Evolutionary conservation across 352 stramenopile species (phyloP), one percentile per base, ranked within the genome.

Genomic region (Peronospora destructor): DNA sequence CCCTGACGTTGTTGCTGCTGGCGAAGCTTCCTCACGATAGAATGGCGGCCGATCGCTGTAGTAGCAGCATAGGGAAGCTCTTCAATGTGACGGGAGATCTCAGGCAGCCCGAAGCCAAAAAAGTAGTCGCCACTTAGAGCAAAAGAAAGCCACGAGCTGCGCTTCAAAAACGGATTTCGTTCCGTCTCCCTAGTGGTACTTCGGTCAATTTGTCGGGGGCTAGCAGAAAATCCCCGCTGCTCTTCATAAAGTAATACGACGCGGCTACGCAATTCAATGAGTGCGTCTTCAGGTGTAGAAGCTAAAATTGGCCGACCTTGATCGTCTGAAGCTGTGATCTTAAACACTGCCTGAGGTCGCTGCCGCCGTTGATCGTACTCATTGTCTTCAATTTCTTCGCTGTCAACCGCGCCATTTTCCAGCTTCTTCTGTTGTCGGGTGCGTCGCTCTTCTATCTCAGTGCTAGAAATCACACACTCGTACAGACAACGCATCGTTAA

Each of bases 381-480:
- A 13, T 10, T 48, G 1, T 59, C 47, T 34, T 51, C 53, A 19
- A 2, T 37, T 16, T 53, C 37, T 13, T 26, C 41, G 0, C 7
- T 38, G 3, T 25, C 44, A 0, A 9, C 38, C 14, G 41, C 50
- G n/a, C 23, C 25, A 11, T 45, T 57, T 36, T 59, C 44, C 21
- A 53, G 38, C 9, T 39, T 52, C 21, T 66, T 53, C 41, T 50
- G 53, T 30, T 54, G 52, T 25, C 43, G 46, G 12, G 29, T 35
- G 14, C 54, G 62, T 10, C 66, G 76, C 9, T 71, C 74, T 49
- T 84, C 91, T 40, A 78, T 75, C 55, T 81, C 82, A 6, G 63
- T 80, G 43, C 72, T 93, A 14, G 85, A 82, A 36, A 98, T 77
- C 9, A 91, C 77, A 46, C 94, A 91, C 36, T 97, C 78, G 56